phyloP scores from a whole-genome alignment of 1,284 basidiomycete species.

The Cryptococcus floricola region DNA sequence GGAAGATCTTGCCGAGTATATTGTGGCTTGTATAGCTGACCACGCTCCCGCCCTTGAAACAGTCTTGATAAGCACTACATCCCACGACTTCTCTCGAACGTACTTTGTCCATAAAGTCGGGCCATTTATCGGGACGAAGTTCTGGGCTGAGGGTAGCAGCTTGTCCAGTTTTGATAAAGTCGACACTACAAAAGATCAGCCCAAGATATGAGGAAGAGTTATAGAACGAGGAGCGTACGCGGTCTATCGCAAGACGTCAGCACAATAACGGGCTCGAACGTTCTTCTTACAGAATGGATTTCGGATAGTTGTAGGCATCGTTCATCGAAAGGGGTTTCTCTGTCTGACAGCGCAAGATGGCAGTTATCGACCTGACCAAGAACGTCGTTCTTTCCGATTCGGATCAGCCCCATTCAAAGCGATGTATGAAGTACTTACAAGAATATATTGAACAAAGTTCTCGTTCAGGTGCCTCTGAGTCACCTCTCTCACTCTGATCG shows the following conservation, averaged over 20 bases:
- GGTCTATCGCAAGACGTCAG: conserved; percentile 18
- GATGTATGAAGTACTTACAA: conserved; percentile 16
- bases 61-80: neutral
- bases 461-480: conserved; percentile 44
- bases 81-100: neutral
- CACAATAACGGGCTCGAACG: neutral
- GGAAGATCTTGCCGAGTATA: conserved; percentile 43
- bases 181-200: conserved; percentile 28
- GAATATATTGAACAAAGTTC: conserved; percentile 46
- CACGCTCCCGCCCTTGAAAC: conserved; percentile 19
- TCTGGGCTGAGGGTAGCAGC: conserved; percentile 32
- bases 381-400: conserved; percentile 36
- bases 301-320: conserved; percentile 31
- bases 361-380: conserved; percentile 46
- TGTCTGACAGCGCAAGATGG: conserved; percentile 45
- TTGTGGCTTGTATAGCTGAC: conserved; percentile 30
- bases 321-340: conserved; percentile 17
- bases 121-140: conserved; percentile 37
- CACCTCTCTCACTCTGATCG: conserved; percentile 33
- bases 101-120: conserved; percentile 49
- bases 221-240: conserved; percentile 23
- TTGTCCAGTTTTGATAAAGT: conserved; percentile 49
- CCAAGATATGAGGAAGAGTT: neutral
- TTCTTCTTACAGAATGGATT: conserved; percentile 37
- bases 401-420: neutral